These are phyloP conservation scores for Rhizopogon roseolus DNA, from an alignment of 768 basidiomycete species.

Conservation along the genomic window DNA sequence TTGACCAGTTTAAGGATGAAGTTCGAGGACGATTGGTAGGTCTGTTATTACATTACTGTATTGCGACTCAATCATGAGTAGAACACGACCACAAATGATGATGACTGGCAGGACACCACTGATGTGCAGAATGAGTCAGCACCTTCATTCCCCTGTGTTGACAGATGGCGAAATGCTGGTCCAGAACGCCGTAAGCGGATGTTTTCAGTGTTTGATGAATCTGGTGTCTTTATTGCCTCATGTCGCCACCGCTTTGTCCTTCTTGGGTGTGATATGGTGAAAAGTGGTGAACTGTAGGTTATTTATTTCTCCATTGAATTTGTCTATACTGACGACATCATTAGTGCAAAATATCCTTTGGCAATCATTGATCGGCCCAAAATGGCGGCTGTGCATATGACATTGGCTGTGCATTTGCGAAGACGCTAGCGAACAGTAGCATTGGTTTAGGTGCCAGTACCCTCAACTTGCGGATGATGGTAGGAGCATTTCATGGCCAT, in stretches of 20 bases:
- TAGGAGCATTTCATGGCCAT: slow-evolving; percentile 26
- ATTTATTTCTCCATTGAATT: too few relatives aligned
- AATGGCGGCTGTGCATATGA: slow-evolving; percentile 17
- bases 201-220: neutral
- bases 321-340: too few relatives aligned
- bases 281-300: neutral
- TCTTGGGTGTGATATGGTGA: neutral
- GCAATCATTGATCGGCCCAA: slow-evolving; percentile 11
- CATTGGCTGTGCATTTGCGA: slow-evolving; percentile 18
- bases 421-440: slow-evolving; percentile 6
- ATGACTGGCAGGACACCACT: neutral
- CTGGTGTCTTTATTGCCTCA: neutral
- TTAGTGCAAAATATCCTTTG: slow-evolving; percentile 17
- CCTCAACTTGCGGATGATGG: slow-evolving; percentile 8
- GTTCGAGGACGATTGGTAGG: too few relatives aligned
- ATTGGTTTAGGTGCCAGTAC: too few relatives aligned
- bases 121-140: neutral
- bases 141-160: neutral
- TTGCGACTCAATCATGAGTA: too few relatives aligned
- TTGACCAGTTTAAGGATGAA: neutral
- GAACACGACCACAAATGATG: too few relatives aligned
- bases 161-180: neutral
- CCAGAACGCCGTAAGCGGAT: neutral
- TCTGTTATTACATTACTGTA: too few relatives aligned
- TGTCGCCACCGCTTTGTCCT: neutral